Evolutionary conservation across 2,329 filamentous ascomycete genomes (phyloP), one percentile per base, ranked within the genome.

Genomic region (Phaeosphaeria sp.): DNA sequence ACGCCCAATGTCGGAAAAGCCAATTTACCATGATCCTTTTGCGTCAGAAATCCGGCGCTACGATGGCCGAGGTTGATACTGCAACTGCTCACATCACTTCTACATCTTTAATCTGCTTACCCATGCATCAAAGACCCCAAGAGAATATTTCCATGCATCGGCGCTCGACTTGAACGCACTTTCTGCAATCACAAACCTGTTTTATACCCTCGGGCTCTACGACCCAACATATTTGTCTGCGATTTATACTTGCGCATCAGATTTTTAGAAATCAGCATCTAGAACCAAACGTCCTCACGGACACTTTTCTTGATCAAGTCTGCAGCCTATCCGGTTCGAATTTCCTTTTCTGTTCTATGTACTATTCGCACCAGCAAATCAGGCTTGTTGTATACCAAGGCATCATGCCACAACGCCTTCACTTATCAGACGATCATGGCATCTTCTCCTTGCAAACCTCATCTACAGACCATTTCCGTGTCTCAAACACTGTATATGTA

Each of bases 11-110:
- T 25, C 45, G 3, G 48, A 50, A 20, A 39, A 30, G 24, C 48
- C 48, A 7, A 18, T 47, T 9, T 68, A 64, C 45, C 67, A 60
- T 43, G 63, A 63, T 43, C 43, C 63, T n/a, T 68, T 61, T 46
- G 44, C 53, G 30, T 50, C 54, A 6, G 62, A 67, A 6, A n/a
- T 46, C 39, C 55, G 56, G 20, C 61, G 70, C 20, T 71, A 71
- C 53, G 72, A 74, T 39, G 66, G 64, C 33, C 61, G 67, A 30
- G 61, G 61, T 51, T 75, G 71, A 67, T 51, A 59, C 15, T 59
- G 55, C 9, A 43, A 6, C 7, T 7, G 4, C 15, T 7, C 6
- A 18, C 6, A 22, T 15, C 6, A 8, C 15, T 13, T 40, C 24
- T 22, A 21, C 17, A 18, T 2, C 8, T 33, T 15, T 11, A 24